Evolutionary conservation across 805 yeast genomes (phyloP), one percentile per base, ranked within the genome.

Genomic region (Schizosaccharomyces lindneri): DNA sequence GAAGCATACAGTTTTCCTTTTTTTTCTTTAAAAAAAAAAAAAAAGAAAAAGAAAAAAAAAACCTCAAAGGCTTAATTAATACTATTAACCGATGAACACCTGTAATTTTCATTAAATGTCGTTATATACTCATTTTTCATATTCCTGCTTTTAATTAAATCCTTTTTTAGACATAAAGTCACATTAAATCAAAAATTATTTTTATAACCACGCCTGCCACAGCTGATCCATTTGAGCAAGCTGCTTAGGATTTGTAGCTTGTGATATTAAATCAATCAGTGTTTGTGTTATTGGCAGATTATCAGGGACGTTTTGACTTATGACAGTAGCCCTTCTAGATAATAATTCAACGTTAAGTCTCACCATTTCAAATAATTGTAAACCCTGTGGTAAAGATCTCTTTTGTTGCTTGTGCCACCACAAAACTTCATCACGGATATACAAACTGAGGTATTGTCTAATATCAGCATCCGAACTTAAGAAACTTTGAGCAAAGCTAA

Each of bases 161-260:
- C 27, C 27, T 3, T 27, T 27, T 27, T 27, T 27, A 36, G 41
- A 13, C 41, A 36, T 36, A 4, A 36, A 36, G 41, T 36, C 41
- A 5, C 17, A 36, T 36, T 36, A 36, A 36, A 7, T 24, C 51
- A 19, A n/a, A 46, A 46, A 46, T 46, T n/a, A 46, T 15, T 6
- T 9, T 51, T 74, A 88, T 66, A 88, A 80, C 74, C 87, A 93
- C 0, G 98, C 93, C 95, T 93, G 87, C 88, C 95, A 93, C 65
- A 86, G 77, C 17, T 88, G 82, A 67, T 93, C 98, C 5, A 95
- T 84, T 62, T 87, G 81, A 17, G 97, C 97, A 66, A 93, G 74
- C 67, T 87, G 87, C 67, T 95, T 80, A 43, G 97, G 97, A 69
- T 89, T 90, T 17, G 89, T 97, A 5, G 98, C 97, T 68, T 87